Base-by-base conservation (phyloP, 768 basidiomycete genomes). In the Collybiopsis confluens region DNA sequence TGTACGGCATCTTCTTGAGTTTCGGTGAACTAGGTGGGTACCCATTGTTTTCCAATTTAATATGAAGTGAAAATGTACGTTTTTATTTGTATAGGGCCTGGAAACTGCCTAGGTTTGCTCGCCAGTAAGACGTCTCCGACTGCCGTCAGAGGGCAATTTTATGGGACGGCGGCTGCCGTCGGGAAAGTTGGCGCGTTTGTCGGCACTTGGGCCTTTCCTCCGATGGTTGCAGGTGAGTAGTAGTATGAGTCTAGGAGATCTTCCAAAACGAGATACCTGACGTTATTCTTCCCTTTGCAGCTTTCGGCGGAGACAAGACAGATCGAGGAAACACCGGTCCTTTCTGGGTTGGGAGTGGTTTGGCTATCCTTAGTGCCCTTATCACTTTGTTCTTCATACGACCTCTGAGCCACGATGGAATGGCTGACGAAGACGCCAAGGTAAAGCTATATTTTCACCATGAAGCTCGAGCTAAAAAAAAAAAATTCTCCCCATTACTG, bases 1-100 rank as follows among this genome's bases (percentile, higher is more conserved):
- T 97, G 7, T 96, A 97, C 61, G 95, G 94, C 13, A 82, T 97
- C 45, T 97, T 97, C 80, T 65, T 95, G 61, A 85, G 82, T 62
- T 86, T 93, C 52, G 95, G 94, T 44, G 94, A 96, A 71, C 72
- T 92, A 24, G 91, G 90, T 77, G 53, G 28, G n/a, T n/a, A n/a
- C n/a, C n/a, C n/a, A n/a, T n/a, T n/a, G 73, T 61, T 1, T 5
- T 24, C 44, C 20, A 18, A 28, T 38, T 8, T 16, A 24, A 2
- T 16, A 20, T 33, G 15, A 35, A 4, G 20, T 21, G 13, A 9
- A 23, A 30, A 21, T 35, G 15, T 45, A 21, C 23, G 10, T 16
- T 20, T 2, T 15, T 51, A 16, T 7, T 38, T 38, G 41, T 15
- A 38, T 50, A 81, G 82, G 87, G 27, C 91, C 93, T 5, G 93